These are phyloP conservation scores for Sugiyamaella pinicola DNA, from an alignment of 1,139 yeast genomes.

Conservation along the genomic window DNA sequence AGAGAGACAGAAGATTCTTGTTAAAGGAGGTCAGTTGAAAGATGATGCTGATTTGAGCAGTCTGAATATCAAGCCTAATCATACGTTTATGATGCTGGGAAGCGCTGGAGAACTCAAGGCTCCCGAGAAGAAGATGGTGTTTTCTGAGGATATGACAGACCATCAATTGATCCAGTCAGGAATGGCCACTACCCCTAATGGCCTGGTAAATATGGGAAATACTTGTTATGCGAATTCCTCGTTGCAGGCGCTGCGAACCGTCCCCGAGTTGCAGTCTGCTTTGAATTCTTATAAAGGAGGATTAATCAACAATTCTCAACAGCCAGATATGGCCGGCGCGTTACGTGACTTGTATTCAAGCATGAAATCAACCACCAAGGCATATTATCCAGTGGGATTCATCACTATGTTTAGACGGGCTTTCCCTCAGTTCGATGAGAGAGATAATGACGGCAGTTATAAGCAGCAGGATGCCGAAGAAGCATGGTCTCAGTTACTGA, in stretches of 20 bases:
- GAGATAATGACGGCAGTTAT: conserved; percentile 63
- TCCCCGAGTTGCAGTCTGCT: conserved; percentile 56
- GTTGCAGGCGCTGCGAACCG: conserved; percentile 72
- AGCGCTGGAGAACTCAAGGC: conserved; percentile 73
- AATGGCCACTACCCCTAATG: conserved; percentile 57
- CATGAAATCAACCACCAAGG: conserved; percentile 39
- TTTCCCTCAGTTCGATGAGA: conserved; percentile 89
- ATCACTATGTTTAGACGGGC: conserved; percentile 49
- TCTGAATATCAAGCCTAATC: conserved; percentile 62
- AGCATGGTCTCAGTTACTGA: conserved; percentile 78
- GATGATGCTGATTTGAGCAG: conserved; percentile 60
- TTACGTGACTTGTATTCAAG: conserved; percentile 40
- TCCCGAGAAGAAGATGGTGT: conserved; percentile 58
- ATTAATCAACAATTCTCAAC: conserved; percentile 17
- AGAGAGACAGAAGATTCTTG: conserved; percentile 84
- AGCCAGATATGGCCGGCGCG: conserved; percentile 35
- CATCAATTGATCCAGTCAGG: conserved; percentile 43
- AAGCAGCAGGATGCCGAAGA: conserved; percentile 99
- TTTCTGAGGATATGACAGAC: conserved; percentile 69
- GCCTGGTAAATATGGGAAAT: conserved; percentile 85
- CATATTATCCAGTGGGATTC: conserved; percentile 58
- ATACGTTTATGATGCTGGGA: conserved; percentile 86
- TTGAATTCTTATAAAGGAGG: conserved; percentile 34
- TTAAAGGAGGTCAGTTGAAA: conserved; percentile 83
- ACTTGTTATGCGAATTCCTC: conserved; percentile 94